Evolutionary conservation across 1,284 basidiomycete species (phyloP).

Genomic region (Apiotrichum mycotoxinovorans): DNA sequence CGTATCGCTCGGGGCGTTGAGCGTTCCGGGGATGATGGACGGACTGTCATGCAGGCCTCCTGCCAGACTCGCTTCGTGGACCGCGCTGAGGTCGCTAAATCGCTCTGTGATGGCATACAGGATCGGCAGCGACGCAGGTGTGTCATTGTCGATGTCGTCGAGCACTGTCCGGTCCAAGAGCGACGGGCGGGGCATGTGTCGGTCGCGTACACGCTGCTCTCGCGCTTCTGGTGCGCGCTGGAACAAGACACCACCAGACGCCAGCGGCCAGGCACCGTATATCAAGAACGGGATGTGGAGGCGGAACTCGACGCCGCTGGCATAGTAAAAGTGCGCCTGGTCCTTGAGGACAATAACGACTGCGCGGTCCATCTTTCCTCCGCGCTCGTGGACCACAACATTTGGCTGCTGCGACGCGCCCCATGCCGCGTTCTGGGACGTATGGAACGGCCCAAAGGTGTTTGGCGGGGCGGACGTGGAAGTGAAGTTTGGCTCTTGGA

Average conservation of each 20-base stretch:
- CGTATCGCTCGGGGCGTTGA: background rate
- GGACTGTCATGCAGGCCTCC: conserved; percentile 5
- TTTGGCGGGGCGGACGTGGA: background rate
- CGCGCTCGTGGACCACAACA: background rate
- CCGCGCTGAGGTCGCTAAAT: conserved; percentile 67
- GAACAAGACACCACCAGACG: conserved; percentile 50
- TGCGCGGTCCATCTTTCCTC: conserved; percentile 50
- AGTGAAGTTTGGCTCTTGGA: background rate
- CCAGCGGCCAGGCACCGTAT: conserved; percentile 69
- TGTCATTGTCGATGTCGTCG: conserved; percentile 63
- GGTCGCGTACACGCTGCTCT: conserved; percentile 4
- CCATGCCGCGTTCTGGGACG: conserved; percentile 22
- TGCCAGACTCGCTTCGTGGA: conserved; percentile 45
- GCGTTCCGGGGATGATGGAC: background rate
- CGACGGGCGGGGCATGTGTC: conserved; percentile 11
- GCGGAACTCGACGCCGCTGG: conserved; percentile 69
- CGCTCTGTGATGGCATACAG: conserved; percentile 73
- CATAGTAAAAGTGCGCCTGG: conserved; percentile 67
- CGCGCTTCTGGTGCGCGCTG: conserved; percentile 59
- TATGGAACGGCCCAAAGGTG: conserved; percentile 48
- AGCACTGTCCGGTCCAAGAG: conserved; percentile 30
- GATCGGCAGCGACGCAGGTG: conserved; percentile 65
- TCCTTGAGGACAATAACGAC: conserved; percentile 75
- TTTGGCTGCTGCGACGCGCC: background rate
- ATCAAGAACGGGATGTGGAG: conserved; percentile 80